phyloP scores from a whole-genome alignment of 768 basidiomycete genomes.

The Tubosaeta sp. region DNA sequence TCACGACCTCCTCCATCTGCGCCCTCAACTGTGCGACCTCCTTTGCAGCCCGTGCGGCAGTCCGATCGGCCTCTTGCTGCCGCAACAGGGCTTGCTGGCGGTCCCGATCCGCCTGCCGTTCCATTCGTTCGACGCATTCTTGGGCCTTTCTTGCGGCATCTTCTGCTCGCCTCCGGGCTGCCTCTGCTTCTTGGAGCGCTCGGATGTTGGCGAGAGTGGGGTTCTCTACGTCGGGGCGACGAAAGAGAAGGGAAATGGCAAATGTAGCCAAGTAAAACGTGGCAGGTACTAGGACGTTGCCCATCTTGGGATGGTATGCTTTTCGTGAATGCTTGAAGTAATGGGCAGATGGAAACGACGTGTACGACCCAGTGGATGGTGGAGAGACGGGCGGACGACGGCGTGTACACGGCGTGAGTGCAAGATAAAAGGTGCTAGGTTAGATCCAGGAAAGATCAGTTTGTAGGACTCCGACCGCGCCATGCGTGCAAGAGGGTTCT shows the following conservation, averaged over 20 bases:
- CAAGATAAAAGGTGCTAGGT: no score
- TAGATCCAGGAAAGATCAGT: no score
- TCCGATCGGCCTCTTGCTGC: conserved; percentile 7
- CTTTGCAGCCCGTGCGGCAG: conserved; percentile 7
- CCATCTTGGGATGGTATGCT: neutral
- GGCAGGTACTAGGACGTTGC: neutral
- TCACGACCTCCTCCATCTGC: conserved; percentile 6
- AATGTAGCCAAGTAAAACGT: neutral
- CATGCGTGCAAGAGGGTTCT: neutral
- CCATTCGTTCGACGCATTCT: neutral
- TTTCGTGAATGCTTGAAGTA: neutral
- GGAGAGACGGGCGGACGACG: no score
- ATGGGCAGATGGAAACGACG: neutral
- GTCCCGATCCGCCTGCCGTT: conserved; percentile 6
- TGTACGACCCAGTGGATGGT: neutral
- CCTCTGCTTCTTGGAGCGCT: conserved; percentile 4
- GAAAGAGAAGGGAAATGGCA: neutral
- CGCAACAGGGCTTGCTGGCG: neutral
- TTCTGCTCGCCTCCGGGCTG: conserved; percentile 2
- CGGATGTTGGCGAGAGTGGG: conserved; percentile 9
- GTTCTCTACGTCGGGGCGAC: conserved; percentile 7
- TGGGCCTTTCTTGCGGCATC: neutral
- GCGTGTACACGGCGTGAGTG: no score
- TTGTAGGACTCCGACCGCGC: no score
- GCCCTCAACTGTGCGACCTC: conserved; percentile 3